phyloP scores from a whole-genome alignment of 805 yeast genomes.

The Barnettozyma siamensis region DNA sequence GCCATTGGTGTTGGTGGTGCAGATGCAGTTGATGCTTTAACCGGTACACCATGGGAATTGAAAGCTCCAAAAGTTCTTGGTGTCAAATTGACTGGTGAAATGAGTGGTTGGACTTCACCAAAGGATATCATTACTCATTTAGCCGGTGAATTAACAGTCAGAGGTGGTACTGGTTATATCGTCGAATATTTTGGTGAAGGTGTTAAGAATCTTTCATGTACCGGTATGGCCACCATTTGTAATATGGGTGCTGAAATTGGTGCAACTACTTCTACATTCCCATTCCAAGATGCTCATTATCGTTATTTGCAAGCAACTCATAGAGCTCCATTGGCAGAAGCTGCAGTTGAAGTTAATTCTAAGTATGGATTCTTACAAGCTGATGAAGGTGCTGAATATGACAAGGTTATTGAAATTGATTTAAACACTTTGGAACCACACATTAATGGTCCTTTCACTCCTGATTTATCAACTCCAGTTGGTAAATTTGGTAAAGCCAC shows the following conservation, averaged over 20 bases:
- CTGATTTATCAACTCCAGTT: conserved; percentile 92
- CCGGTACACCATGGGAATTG: conserved; percentile 98
- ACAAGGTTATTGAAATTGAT: conserved; percentile 86
- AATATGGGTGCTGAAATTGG: conserved; percentile 99
- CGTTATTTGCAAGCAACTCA: conserved; percentile 80
- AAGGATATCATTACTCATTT: conserved; percentile 91
- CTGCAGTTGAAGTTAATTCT: conserved; percentile 58
- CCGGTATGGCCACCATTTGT: conserved; percentile 99
- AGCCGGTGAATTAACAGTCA: conserved; percentile 90
- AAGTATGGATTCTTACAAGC: conserved; percentile 65
- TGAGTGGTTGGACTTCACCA: conserved; percentile 95
- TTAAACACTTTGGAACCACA: conserved; percentile 86
- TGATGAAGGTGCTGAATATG: conserved; percentile 86
- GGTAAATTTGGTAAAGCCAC: conserved; percentile 74
- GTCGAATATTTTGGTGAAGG: conserved; percentile 98
- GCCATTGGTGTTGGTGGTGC: conserved; percentile 99
- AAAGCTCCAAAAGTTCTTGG: conserved; percentile 96
- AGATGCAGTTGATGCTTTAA: conserved; percentile 96
- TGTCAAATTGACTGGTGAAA: conserved; percentile 83
- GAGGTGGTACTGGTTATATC: conserved; percentile 97
- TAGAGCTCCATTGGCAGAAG: conserved; percentile 75
- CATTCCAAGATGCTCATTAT: conserved; percentile 76
- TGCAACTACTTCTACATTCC: conserved; percentile 97
- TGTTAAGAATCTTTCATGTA: conserved; percentile 80
- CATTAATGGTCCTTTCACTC: conserved; percentile 97